A percentile compares a stretch with the other conserved stretches of the same genome.
phyloP scores from a whole-genome alignment of 2,329 filamentous ascomycete genomes.

The Helminthosporium solani region DNA sequence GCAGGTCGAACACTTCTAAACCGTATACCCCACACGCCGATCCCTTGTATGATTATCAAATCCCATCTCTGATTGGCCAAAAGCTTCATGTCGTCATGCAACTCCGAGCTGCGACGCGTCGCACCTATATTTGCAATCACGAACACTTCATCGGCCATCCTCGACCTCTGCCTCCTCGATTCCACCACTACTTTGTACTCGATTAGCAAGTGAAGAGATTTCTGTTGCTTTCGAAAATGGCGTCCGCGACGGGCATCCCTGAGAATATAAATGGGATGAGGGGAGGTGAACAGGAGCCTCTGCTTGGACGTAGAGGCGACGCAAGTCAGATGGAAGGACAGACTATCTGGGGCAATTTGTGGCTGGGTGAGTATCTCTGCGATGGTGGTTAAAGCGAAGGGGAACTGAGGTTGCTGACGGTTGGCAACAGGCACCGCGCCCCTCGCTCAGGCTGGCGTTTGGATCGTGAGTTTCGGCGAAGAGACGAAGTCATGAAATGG shows the following conservation, averaged over 20 bases:
- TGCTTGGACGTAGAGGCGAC: slow-evolving; percentile 71
- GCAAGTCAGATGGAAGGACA: slow-evolving; percentile 67
- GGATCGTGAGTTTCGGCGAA: slow-evolving; percentile 56
- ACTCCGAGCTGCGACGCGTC: not conserved
- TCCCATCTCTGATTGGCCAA: slow-evolving; percentile 2
- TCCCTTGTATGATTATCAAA: not conserved
- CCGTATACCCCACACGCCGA: no score
- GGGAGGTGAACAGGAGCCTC: slow-evolving; percentile 63
- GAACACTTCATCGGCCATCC: no score
- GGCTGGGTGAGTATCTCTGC: slow-evolving; percentile 61
- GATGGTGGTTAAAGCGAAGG: no score
- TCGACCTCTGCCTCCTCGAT: no score
- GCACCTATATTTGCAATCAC: no score
- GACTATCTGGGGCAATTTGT: slow-evolving; percentile 68
- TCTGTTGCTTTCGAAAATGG: slow-evolving; percentile 52
- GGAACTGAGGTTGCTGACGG: slow-evolving; percentile 9
- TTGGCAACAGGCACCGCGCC: slow-evolving; percentile 68
- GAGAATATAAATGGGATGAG: slow-evolving; percentile 46
- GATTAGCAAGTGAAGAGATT: not conserved
- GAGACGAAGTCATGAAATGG: not conserved
- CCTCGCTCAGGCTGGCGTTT: slow-evolving; percentile 74
- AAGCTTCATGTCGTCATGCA: slow-evolving; percentile 2
- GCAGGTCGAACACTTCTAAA: no score
- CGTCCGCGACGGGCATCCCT: slow-evolving; percentile 68
- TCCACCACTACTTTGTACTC: not conserved